Evolutionary conservation across 495 filamentous ascomycete genomes (phyloP).

Genomic region (Neurospora sp.): DNA sequence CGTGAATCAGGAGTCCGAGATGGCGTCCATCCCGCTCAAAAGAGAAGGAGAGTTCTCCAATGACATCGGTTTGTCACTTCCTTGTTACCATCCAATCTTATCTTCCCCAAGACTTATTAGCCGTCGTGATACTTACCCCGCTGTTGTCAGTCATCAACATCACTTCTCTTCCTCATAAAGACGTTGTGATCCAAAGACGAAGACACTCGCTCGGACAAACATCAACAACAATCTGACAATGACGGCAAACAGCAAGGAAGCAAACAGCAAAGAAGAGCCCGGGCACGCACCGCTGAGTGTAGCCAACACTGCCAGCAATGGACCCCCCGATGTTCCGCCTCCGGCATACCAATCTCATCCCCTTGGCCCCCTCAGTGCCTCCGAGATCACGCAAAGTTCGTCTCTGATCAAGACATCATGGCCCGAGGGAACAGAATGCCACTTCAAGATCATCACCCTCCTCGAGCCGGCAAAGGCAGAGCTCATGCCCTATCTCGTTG

Average conservation of each 20-base stretch:
- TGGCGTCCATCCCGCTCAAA: neutral
- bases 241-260: neutral
- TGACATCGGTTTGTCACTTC: neutral
- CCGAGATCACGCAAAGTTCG: slow-evolving; percentile 42
- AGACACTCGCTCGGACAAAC: neutral
- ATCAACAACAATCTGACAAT: neutral
- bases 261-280: neutral
- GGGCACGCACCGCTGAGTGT: neutral
- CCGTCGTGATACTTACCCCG: neutral
- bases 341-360: slow-evolving; percentile 36
- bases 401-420: slow-evolving; percentile 36
- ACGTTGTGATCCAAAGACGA: neutral
- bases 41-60: neutral
- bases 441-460: slow-evolving; percentile 58
- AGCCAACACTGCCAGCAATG: neutral
- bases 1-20: neutral
- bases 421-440: slow-evolving; percentile 38
- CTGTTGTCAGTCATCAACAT: neutral
- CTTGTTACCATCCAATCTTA: neutral
- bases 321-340: neutral
- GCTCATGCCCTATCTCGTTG: slow-evolving; percentile 37
- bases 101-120: neutral
- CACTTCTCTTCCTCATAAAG: neutral
- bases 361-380: slow-evolving; percentile 46
- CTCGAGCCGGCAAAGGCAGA: slow-evolving; percentile 54